Conservation (phyloP, 1,139 yeast genomes). For the Pichia sp. region DNA sequence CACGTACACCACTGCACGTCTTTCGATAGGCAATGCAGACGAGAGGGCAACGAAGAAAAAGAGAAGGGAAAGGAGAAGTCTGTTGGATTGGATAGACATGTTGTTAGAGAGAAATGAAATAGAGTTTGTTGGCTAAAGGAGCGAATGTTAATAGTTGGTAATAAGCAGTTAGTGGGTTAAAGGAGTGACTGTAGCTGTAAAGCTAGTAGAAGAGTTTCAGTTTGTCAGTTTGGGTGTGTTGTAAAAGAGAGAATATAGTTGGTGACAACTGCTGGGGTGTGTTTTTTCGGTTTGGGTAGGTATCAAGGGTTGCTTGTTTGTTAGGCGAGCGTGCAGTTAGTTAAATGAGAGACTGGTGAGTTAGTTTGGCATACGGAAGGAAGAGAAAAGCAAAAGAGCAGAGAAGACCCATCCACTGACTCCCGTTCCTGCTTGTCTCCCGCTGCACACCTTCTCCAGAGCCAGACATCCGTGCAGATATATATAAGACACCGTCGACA, state of each 20-base stretch:
- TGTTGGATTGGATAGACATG: constrained; percentile 1
- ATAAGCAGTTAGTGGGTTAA: background rate
- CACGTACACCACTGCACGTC: constrained; percentile 26
- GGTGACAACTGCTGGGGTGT: constrained; percentile 2
- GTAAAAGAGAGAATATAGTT: constrained; percentile 9
- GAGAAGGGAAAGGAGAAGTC: constrained; percentile 3
- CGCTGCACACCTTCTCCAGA: no score
- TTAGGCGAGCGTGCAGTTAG: background rate
- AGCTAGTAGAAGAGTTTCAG: background rate
- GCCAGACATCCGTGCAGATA: background rate
- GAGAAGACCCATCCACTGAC: no score
- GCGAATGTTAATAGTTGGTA: constrained; percentile 5
- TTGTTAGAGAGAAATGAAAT: background rate
- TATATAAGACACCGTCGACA: background rate
- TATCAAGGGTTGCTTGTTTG: constrained; percentile 3
- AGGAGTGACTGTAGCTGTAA: constrained; percentile 4
- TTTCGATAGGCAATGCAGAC: constrained; percentile 36
- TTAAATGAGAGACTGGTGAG: no score
- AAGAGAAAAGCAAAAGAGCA: no score
- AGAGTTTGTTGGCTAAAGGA: background rate
- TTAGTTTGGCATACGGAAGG: background rate
- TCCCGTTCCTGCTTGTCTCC: no score
- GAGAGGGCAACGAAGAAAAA: background rate
- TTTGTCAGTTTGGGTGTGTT: background rate
- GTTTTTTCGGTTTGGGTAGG: background rate